Evolutionary conservation across 148 eudicot genomes (phyloP).

Genomic region (Pharnaceum exiguum): DNA sequence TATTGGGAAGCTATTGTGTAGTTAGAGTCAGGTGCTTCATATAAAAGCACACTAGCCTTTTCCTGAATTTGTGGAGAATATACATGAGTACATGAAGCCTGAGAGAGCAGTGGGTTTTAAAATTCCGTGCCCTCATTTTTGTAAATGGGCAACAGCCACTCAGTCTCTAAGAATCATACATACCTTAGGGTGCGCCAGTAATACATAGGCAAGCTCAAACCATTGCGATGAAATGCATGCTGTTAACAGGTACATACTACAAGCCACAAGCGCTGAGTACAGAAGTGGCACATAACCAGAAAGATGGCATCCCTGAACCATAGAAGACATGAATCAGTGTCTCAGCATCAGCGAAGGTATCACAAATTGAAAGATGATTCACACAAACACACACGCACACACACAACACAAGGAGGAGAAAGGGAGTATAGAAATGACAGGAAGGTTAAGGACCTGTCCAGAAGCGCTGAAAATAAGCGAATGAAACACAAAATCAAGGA

Average conservation of each 20-base stretch:
- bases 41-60: too few relatives aligned
- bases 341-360: background rate
- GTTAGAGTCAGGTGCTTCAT: too few relatives aligned
- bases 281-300: conserved; percentile 43
- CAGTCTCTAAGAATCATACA: too few relatives aligned
- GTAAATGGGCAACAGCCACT: too few relatives aligned
- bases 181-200: conserved; percentile 77
- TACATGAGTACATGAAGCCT: too few relatives aligned
- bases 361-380: background rate
- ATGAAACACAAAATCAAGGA: conserved; percentile 83
- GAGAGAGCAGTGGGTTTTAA: too few relatives aligned
- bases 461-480: conserved; percentile 43
- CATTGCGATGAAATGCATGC: conserved; percentile 76
- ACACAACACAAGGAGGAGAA: background rate
- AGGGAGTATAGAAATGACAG: background rate
- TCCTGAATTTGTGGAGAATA: too few relatives aligned
- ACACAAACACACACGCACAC: too few relatives aligned
- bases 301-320: conserved; percentile 42
- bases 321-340: conserved; percentile 22
- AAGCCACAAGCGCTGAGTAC: conserved; percentile 73
- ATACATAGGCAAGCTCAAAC: conserved; percentile 70
- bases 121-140: too few relatives aligned
- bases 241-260: conserved; percentile 68
- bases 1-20: too few relatives aligned
- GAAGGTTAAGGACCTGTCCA: conserved; percentile 51